Percentiles rank a stretch among this genome's conserved stretches.
phyloP scores from a whole-genome alignment of 2,329 filamentous ascomycete species.

The Cercospora canescens region DNA sequence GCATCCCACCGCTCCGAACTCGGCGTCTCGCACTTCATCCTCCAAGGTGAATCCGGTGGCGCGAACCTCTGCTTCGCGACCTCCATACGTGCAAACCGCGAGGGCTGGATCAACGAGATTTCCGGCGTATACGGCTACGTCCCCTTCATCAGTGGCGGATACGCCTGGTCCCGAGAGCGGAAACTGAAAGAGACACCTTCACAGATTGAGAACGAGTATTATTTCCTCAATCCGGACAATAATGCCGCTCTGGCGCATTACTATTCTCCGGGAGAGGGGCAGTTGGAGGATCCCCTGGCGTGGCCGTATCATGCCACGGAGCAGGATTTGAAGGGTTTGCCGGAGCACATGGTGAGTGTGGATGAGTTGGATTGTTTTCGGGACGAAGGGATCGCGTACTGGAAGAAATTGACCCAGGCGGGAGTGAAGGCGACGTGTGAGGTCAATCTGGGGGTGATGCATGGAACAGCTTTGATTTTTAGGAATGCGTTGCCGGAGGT shows the following conservation, averaged over 20 bases:
- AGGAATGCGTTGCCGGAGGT: conserved; percentile 30
- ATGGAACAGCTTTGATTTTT: conserved; percentile 29
- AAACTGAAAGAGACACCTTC: conserved; percentile 23
- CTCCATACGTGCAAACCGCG: conserved; percentile 18
- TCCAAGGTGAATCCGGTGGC: conserved; percentile 36
- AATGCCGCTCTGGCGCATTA: conserved; percentile 19
- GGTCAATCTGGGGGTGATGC: conserved; percentile 31
- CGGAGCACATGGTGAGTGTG: conserved; percentile 30
- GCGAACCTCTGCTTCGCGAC: conserved; percentile 33
- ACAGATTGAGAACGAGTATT: conserved; percentile 32
- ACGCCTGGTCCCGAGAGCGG: conserved; percentile 15
- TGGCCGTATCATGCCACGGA: conserved; percentile 34
- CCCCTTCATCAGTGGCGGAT: conserved; percentile 28
- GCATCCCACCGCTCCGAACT: conserved; percentile 24
- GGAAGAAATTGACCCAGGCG: conserved; percentile 27
- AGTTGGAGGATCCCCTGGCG: conserved; percentile 29
- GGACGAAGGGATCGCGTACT: conserved; percentile 34
- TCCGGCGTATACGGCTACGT: conserved; percentile 29
- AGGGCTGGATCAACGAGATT: conserved; percentile 30
- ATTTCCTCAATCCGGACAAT: conserved; percentile 24
- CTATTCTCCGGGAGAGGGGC: conserved; percentile 13
- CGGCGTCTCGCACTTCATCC: conserved; percentile 29
- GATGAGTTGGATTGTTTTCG: conserved; percentile 35
- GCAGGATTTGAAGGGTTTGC: conserved; percentile 32
- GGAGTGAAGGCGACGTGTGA: conserved; percentile 29